Evolutionary conservation across 805 yeast species (phyloP), one percentile per base, ranked within the genome.

Genomic region (Wickerhamomyces queroliae): DNA sequence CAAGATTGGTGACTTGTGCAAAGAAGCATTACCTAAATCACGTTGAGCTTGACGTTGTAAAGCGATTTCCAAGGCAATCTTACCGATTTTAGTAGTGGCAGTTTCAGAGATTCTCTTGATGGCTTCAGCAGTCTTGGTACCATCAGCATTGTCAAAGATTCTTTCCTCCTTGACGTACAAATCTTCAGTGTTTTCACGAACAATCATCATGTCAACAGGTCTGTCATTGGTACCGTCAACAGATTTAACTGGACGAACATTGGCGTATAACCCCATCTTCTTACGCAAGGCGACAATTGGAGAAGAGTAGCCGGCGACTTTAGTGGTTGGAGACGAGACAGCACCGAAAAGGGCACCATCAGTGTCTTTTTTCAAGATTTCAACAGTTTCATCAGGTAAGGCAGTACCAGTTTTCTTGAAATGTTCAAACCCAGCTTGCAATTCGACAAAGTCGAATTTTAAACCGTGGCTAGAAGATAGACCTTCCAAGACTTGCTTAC

Each of bases 281-380:
- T 91, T 93, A 71, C 99, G 83, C 58, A 93, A 74, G n/a, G 98
- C 98, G 40, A 93, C 99, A 63, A 93, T 91, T 52, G 99, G 99
- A 23, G 98, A 91, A 16, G 97, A 90, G 70, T 93, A 93, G 38
- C 99, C 99, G 35, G 76, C 93, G 34, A 93, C 98, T 67, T 89
- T 89, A 53, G 82, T 79, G 33, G 95, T 74, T 50, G 99, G 99
- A 16, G 97, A 89, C 35, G 89, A 87, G 40, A 93, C 99, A 41
- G 99, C 96, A 53, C 99, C 99, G 56, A 93, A 93, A 40, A 93
- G 72, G 16, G 98, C 99, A 70, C 97, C 98, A 56, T 93, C 95
- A 66, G 99, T 93, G 49, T 83, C 81, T 24, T 72, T 67, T 58
- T 81, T 74, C 62, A 93, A 78, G 10, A 77, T 68, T 28, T 78